phyloP scores from a whole-genome alignment of 2,329 filamentous ascomycete species.

The Gnomoniopsis sp. region DNA sequence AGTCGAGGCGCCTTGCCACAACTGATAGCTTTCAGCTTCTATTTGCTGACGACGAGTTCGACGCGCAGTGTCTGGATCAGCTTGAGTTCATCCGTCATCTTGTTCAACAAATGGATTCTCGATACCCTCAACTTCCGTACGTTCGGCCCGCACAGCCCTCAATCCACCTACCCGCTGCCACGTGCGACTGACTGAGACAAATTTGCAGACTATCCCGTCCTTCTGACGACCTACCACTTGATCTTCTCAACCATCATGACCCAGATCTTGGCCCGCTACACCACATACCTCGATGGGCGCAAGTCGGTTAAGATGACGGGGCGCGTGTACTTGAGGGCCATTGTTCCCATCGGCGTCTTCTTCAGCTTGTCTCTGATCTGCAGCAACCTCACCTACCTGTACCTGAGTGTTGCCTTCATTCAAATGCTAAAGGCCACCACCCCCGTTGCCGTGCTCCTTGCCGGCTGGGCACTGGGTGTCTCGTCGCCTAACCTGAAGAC shows the following conservation, averaged over 20 bases:
- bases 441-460: slow-evolving; percentile 86
- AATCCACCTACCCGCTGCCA: not conserved
- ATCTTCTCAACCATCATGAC: slow-evolving; percentile 92
- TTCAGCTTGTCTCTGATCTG: slow-evolving; percentile 96
- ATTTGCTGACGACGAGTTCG: slow-evolving; percentile 1
- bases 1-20: slow-evolving; percentile 26
- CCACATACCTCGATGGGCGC: slow-evolving; percentile 83
- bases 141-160: slow-evolving; percentile 27
- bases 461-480: slow-evolving; percentile 84
- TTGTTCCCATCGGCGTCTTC: slow-evolving; percentile 91
- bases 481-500: slow-evolving; percentile 80
- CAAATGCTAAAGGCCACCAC: slow-evolving; percentile 99
- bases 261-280: slow-evolving; percentile 87
- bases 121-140: slow-evolving; percentile 80
- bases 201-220: slow-evolving; percentile 62
- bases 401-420: slow-evolving; percentile 94
- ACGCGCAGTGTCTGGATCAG: slow-evolving; percentile 79
- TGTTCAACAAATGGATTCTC: slow-evolving; percentile 99
- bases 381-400: slow-evolving; percentile 92
- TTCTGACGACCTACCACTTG: slow-evolving; percentile 95
- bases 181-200: slow-evolving; percentile 25
- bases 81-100: slow-evolving; percentile 88
- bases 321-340: slow-evolving; percentile 85
- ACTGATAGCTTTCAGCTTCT: slow-evolving; percentile 1
- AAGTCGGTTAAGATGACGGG: slow-evolving; percentile 98